Base-by-base conservation (phyloP, 192 early-diverging fungal genomes). In the Helicostylum pulchrum region DNA sequence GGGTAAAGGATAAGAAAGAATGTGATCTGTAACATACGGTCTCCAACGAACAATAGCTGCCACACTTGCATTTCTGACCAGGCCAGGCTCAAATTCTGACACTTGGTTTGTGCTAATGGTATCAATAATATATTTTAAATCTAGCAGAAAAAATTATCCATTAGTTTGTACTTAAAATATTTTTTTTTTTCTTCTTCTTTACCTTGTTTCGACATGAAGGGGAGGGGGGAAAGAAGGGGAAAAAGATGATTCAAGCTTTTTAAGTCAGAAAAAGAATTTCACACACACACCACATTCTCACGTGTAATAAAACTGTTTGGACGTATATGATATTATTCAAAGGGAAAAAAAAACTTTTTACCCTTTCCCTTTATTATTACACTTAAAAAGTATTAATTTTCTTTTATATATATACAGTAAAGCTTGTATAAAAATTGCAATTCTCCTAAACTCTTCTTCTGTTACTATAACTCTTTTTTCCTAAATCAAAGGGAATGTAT, bases 401-500 rank as follows among this genome's bases (percentile, higher is more conserved):
- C 5, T 26, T 54, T 23, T 34, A 43, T 59, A 34, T 26, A 53
- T 53, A 26, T 30, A 26, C 4, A 10, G 0, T 11, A 21, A 53
- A 53, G 9, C 6, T 17, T 26, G 51, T 26, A 30, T 30, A 12
- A 53, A 53, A 12, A 9, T 7, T 48, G 19, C 26, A 30, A 26
- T 30, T 5, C 51, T 53, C 46, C 14, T 58, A 58, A 12, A 58
- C 39, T 58, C 56, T 58, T 58, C 55, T 58, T 34, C 49, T 36
- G 21, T 31, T 46, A 31, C 66, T 72, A 68, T 92, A 92, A 53
- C 73, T 81, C 77, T 80, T 82, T 78, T 92, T 92, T 71, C 87
- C 87, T 69, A 90, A 75, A 78, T 94, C 87, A 72, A 91, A 91
- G 19, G 92, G 92, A 48, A 94, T 80, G 64, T 95, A 97, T 65